Percentiles rank a stretch among this genome's conserved stretches.
Evolutionary conservation across 495 filamentous ascomycete genomes (phyloP).

Genomic region (Letharia columbiana): DNA sequence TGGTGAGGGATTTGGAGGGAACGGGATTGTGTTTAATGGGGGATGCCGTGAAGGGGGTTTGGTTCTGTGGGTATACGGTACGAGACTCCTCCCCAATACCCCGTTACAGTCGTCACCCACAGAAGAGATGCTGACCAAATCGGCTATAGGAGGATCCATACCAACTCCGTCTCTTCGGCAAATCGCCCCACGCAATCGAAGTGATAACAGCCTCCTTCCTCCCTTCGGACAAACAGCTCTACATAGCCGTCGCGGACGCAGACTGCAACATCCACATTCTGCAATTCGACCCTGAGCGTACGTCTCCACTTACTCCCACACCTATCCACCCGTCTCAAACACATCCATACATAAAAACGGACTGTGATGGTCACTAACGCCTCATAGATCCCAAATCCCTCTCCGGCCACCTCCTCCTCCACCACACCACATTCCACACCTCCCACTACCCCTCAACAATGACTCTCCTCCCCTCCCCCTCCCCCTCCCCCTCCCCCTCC

Average conservation of each 20-base stretch:
- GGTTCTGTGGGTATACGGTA: conserved; percentile 89
- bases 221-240: conserved; percentile 73
- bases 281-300: conserved; percentile 88
- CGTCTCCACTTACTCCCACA: conserved; percentile 19
- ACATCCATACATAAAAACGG: background rate
- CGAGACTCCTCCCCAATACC: conserved; percentile 5
- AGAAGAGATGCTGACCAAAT: background rate
- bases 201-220: conserved; percentile 80
- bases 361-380: background rate
- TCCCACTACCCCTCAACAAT: conserved; percentile 67
- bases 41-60: conserved; percentile 85
- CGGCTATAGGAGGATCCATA: conserved; percentile 69
- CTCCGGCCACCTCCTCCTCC: conserved; percentile 77
- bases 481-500: conserved; percentile 33
- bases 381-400: conserved; percentile 80
- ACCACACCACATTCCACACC: conserved; percentile 77
- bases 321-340: background rate
- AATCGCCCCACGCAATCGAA: conserved; percentile 62
- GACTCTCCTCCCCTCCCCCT: conserved; percentile 62
- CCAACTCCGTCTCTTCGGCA: conserved; percentile 88
- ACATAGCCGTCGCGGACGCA: conserved; percentile 72
- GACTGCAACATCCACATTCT: conserved; percentile 80
- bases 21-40: conserved; percentile 75
- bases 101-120: too few species aligned
- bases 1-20: conserved; percentile 62